Evolutionary conservation across 495 filamentous ascomycete species (phyloP).

Genomic region (Xylaria bambusicola): DNA sequence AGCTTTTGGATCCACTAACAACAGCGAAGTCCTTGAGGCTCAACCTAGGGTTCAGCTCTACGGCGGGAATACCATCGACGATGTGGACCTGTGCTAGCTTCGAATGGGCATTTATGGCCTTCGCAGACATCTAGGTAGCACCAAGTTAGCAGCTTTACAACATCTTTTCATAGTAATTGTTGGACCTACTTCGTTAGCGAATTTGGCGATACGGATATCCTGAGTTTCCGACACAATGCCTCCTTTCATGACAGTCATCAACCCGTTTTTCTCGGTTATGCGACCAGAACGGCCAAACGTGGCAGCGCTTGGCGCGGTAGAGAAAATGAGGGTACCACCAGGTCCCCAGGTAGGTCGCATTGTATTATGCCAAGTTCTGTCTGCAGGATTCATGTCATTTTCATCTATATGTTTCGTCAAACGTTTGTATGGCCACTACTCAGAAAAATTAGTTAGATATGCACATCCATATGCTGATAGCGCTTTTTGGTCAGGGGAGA

Average conservation of each 20-base stretch:
- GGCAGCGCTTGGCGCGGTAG: constrained; percentile 38
- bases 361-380: constrained; percentile 61
- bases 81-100: constrained; percentile 27
- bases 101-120: constrained; percentile 27
- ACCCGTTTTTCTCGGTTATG: constrained; percentile 28
- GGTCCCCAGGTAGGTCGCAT: constrained; percentile 81
- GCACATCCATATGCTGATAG: constrained; percentile 32
- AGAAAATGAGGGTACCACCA: constrained; percentile 70
- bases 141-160: constrained; percentile 19
- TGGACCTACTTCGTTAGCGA: constrained; percentile 49
- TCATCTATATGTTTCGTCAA: constrained; percentile 65
- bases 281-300: constrained; percentile 34
- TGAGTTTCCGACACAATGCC: constrained; percentile 38
- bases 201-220: constrained; percentile 57
- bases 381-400: constrained; percentile 56
- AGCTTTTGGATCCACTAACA: constrained; percentile 24
- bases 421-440: constrained; percentile 86
- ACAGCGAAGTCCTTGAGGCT: constrained; percentile 33
- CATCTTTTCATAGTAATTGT: background rate
- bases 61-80: constrained; percentile 48
- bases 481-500: constrained; percentile 27
- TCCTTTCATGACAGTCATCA: constrained; percentile 34
- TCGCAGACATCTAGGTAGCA: constrained; percentile 28
- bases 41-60: constrained; percentile 33
- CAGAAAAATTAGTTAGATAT: constrained; percentile 41